phyloP scores from a whole-genome alignment of 2,329 filamentous ascomycete species.

The Fusarium sp. region DNA sequence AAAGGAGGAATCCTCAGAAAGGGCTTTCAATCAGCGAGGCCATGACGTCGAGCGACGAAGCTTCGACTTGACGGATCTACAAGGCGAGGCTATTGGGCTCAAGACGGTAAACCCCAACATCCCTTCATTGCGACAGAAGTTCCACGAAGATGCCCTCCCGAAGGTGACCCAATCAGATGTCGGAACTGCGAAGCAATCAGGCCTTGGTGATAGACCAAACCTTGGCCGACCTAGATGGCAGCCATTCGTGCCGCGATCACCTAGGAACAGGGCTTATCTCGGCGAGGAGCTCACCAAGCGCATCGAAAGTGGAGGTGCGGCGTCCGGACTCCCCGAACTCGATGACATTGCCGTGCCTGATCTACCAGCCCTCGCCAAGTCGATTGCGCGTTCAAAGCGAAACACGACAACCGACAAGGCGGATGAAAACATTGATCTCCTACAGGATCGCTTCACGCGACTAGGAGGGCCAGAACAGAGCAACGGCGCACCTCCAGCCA shows the following conservation, averaged over 20 bases:
- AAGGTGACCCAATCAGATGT: slow-evolving; percentile 28
- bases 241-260: slow-evolving; percentile 55
- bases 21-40: neutral
- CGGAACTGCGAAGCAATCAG: slow-evolving; percentile 19
- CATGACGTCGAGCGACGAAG: slow-evolving; percentile 36
- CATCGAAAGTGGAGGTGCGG: slow-evolving; percentile 44
- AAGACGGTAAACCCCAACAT: slow-evolving; percentile 28
- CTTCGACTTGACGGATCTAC: slow-evolving; percentile 42
- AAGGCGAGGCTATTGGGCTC: slow-evolving; percentile 26
- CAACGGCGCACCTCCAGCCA: slow-evolving; percentile 45
- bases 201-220: slow-evolving; percentile 38
- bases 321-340: slow-evolving; percentile 31
- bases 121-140: slow-evolving; percentile 50
- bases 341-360: slow-evolving; percentile 41
- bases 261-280: slow-evolving; percentile 51
- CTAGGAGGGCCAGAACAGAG: slow-evolving; percentile 54
- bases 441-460: slow-evolving; percentile 57
- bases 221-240: slow-evolving; percentile 53
- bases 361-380: slow-evolving; percentile 42
- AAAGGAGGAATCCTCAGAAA: neutral
- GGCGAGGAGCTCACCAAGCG: slow-evolving; percentile 46
- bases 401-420: slow-evolving; percentile 36
- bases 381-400: slow-evolving; percentile 31
- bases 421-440: slow-evolving; percentile 55
- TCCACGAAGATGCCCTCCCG: slow-evolving; percentile 43